phyloP scores from a whole-genome alignment of 441 rosid genomes.

The Oxalis stricta region DNA sequence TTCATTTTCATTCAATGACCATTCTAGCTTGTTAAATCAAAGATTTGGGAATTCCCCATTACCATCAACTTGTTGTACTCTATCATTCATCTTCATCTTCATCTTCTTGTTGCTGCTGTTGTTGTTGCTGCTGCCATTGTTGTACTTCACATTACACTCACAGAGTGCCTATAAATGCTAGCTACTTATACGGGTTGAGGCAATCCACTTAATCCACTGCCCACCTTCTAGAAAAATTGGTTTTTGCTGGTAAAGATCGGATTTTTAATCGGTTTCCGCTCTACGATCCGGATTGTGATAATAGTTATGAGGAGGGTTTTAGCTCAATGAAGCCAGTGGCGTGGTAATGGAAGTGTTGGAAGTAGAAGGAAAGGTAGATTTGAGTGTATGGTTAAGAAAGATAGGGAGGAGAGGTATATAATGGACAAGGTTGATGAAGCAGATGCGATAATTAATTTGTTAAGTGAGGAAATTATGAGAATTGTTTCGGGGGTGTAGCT shows the following conservation, averaged over 20 bases:
- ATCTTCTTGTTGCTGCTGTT: constrained; percentile 18
- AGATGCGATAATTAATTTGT: constrained; percentile 61
- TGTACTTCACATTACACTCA: constrained; percentile 16
- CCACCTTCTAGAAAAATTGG: constrained; percentile 43
- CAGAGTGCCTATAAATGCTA: constrained; percentile 25
- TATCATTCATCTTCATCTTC: constrained; percentile 6
- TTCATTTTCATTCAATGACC: constrained; percentile 36
- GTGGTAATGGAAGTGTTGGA: constrained; percentile 15
- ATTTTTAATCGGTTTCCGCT: constrained; percentile 16
- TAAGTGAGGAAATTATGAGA: constrained; percentile 54
- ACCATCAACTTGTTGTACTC: constrained; percentile 9
- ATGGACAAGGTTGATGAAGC: constrained; percentile 34
- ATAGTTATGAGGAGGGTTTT: constrained; percentile 29
- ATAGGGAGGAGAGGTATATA: constrained; percentile 15
- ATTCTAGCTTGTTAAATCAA: constrained; percentile 29
- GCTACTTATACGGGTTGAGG: constrained; percentile 46
- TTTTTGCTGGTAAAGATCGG: constrained; percentile 23
- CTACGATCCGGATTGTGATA: constrained; percentile 22
- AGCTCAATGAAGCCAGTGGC: constrained; percentile 18
- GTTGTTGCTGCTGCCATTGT: constrained; percentile 21
- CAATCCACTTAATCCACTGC: constrained; percentile 61
- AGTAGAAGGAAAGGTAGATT: constrained; percentile 27
- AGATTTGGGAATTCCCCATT: constrained; percentile 29
- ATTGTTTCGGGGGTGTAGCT: constrained; percentile 18
- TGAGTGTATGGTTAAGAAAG: constrained; percentile 23